Evolutionary conservation across 345 rosid species (phyloP), one percentile per base, ranked within the genome.

Genomic region (Cochlearia excelsa): DNA sequence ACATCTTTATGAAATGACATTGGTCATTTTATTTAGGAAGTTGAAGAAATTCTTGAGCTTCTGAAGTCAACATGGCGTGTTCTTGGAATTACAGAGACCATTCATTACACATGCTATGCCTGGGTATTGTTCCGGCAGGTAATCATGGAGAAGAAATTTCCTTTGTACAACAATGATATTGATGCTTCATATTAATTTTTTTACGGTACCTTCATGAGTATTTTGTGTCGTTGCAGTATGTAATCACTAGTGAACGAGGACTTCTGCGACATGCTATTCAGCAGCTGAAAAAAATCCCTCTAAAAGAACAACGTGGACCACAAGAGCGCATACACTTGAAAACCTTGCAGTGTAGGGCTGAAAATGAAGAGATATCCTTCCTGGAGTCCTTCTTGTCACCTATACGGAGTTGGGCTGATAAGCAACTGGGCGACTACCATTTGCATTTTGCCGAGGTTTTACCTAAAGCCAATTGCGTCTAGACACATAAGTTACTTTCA

Each of bases 71-170:
- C 97, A 5, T 89, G 99, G 99, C 87, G 91, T 71, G 86, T 89
- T 68, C 80, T 93, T 51, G 99, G 99, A 69, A 78, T 93, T 57
- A 87, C 95, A 35, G 97, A 89, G 82, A 93, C 97, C 57, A 85
- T 87, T 65, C 99, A 93, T 61, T 85, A 80, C 77, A 85, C 95
- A 50, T 93, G 95, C 82, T 93, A 86, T 61, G 79, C 91, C 26
- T 93, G 87, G 87, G 81, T 93, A 51, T 77, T 93, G 74, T 83
- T 86, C 74, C 91, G 91, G 58, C 99, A 93, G 99, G 99, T 93
- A 86, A 44, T 42, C 38, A 59, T 56, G 39, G 58, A 54, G 42
- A 51, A 51, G 27, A 26, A 46, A 3, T 6, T 60, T 23, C 46
- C 31, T 48, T 56, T 6, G 7, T 45, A 60, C 49, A 35, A 9